Evolutionary conservation across 306 rosid species (phyloP), one percentile per base, ranked within the genome.

Genomic region (Arachis hypogaea): DNA sequence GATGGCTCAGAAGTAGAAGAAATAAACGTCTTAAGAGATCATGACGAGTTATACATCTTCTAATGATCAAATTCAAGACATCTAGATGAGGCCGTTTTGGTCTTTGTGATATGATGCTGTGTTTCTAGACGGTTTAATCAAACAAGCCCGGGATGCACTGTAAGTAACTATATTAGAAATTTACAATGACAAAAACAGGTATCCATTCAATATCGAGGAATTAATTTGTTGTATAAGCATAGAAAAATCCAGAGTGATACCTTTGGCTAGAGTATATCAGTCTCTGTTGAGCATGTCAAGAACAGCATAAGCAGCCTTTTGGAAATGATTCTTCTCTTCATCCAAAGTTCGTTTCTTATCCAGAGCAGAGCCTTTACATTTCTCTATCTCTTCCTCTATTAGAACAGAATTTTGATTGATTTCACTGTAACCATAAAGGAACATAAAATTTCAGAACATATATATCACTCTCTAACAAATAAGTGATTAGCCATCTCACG

Each of bases 1-100:
- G 92, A 91, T 42, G 86, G 92, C 78, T 85, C 97, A 43, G 87
- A 74, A 82, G 89, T 91, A 49, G 93, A 94, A 76, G 90, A 88
- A 59, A 50, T 94, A 77, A 66, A 75, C 58, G 86, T 82, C 51
- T 74, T 91, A 77, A 81, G 97, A 83, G 96, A 93, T 64, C 79
- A 89, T 14, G 97, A 88, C 38, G 88, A 75, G 55, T 75, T 94
- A 63, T 88, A 83, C 65, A 85, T 93, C 77, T 63, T 88, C 51
- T 89, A 72, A 91, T 68, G 52, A 49, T 66, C 57, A 78, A 63
- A 58, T 42, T 54, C 80, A 60, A 33, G 28, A 46, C 8, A 69
- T 16, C 77, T 51, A 58, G 46, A n/a, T 49, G 33, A 60, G 62
- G 40, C 46, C 36, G 62, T 7, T 33, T 3, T 16, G 66, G 16